A percentile compares a stretch with the other conserved stretches of the same genome.
Conservation (phyloP, 2,329 filamentous ascomycete genomes). For the Xylaria sp. region DNA sequence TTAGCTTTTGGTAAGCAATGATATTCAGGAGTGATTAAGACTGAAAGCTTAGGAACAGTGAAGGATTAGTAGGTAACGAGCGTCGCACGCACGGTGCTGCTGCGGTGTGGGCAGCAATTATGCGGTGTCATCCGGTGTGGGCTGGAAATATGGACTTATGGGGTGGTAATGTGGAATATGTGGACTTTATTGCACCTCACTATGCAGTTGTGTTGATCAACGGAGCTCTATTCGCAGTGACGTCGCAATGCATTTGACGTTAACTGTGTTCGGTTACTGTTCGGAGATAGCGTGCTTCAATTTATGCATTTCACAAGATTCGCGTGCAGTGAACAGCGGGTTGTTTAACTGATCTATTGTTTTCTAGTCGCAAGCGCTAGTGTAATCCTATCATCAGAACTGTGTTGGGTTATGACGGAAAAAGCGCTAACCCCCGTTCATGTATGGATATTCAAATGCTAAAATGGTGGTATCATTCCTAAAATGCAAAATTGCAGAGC, state of each 20-base stretch:
- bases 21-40: constrained; percentile 16
- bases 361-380: constrained; percentile 17
- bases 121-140: constrained; percentile 13
- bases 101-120: neutral
- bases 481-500: constrained; percentile 13
- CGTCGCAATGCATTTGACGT: neutral
- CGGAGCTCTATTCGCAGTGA: neutral
- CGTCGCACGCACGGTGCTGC: constrained; percentile 4
- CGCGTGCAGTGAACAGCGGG: neutral
- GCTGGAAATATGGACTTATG: constrained; percentile 25
- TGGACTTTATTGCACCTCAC: constrained; percentile 8
- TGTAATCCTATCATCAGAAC: constrained; percentile 7
- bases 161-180: constrained; percentile 28
- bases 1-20: constrained; percentile 4
- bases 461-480: constrained; percentile 29
- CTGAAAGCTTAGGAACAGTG: neutral
- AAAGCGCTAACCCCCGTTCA: neutral
- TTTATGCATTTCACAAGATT: constrained; percentile 8
- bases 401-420: constrained; percentile 1
- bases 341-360: constrained; percentile 21
- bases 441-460: constrained; percentile 22
- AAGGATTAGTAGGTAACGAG: neutral
- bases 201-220: constrained; percentile 11
- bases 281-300: neutral
- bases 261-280: neutral